A percentile compares a stretch with the other conserved stretches of the same genome.
Conservation (phyloP, 2,329 filamentous ascomycete genomes). For the Fusarium anguioides region DNA sequence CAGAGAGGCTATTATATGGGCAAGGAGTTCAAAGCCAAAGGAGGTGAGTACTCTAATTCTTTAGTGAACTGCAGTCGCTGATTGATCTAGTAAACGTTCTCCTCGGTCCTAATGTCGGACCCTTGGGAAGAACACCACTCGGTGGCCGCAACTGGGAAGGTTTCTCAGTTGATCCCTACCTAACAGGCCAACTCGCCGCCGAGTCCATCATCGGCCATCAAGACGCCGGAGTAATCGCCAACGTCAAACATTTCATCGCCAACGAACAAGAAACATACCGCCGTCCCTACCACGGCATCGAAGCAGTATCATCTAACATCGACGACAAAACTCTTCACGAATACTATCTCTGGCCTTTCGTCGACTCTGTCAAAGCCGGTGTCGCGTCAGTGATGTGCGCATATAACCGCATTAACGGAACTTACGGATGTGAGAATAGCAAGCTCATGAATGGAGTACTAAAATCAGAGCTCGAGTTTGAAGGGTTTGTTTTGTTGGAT, state of each 20-base stretch:
- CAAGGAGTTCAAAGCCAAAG: slow-evolving; percentile 66
- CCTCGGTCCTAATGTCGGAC: slow-evolving; percentile 76
- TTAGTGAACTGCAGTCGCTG: neutral
- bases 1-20: slow-evolving; percentile 64
- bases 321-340: slow-evolving; percentile 75
- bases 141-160: slow-evolving; percentile 82
- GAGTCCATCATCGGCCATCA: slow-evolving; percentile 81
- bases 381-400: slow-evolving; percentile 72
- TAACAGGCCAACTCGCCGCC: slow-evolving; percentile 77
- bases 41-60: slow-evolving; percentile 56
- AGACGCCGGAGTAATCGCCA: slow-evolving; percentile 81
- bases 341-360: slow-evolving; percentile 74
- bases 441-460: slow-evolving; percentile 75
- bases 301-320: slow-evolving; percentile 70
- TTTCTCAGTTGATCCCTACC: slow-evolving; percentile 76
- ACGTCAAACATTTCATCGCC: slow-evolving; percentile 72
- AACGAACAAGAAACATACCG: slow-evolving; percentile 70
- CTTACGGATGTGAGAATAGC: slow-evolving; percentile 79
- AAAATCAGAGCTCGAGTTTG: slow-evolving; percentile 72
- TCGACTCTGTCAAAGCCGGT: slow-evolving; percentile 68
- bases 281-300: slow-evolving; percentile 54
- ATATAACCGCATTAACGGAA: slow-evolving; percentile 78
- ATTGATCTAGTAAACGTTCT: slow-evolving; percentile 67
- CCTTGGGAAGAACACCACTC: slow-evolving; percentile 75
- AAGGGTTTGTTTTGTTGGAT: slow-evolving; percentile 76